Base-by-base conservation (phyloP, 2,329 filamentous ascomycete genomes). In the Diaporthe citrichinensis region DNA sequence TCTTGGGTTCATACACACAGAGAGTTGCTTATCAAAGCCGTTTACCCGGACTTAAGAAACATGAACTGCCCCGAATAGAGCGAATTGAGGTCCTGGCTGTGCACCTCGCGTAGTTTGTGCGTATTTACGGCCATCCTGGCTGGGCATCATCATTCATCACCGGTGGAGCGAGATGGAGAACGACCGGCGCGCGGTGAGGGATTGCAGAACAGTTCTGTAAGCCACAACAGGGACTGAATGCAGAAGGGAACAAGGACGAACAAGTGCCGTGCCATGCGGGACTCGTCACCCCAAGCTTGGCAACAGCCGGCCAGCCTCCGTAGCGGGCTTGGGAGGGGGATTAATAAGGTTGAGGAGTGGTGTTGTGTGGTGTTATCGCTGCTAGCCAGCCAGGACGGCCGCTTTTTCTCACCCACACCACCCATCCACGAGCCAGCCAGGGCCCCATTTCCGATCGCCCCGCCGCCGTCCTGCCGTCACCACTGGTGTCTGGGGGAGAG, bases 1-100 rank as follows among this genome's bases (percentile, higher is more conserved):
- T 68, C 28, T 49, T 46, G 53, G 51, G 61, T 55, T 68, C 34
- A 65, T 67, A 49, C 69, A 75, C n/a, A 68, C 41, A 68, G 65
- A 68, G 31, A 68, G 1, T 28, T 41, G 28, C 14, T 68, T 12
- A 68, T 23, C 46, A 53, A 68, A 39, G 65, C 46, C 34, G 17
- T 68, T 39, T 25, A 53, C 14, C 65, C 65, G 46, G 65, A 68
- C 34, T 68, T 68, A 68, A 68, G 46, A 68, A 6, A 20, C 4
- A n/a, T 36, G 2, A 39, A 9, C 3, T 39, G 62, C 8, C 10
- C 44, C 46, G 65, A 68, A 46, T 4, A 31, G 25, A 46, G 59
- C 39, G 39, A 51, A 28, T 4, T 6, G 2, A 51, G 1, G 23
- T 36, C 20, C 15, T 39, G 46, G 9, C 23, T 17, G 65, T 46